phyloP scores from a whole-genome alignment of 1,139 yeast species.

The Yamadazyma buinensis region DNA sequence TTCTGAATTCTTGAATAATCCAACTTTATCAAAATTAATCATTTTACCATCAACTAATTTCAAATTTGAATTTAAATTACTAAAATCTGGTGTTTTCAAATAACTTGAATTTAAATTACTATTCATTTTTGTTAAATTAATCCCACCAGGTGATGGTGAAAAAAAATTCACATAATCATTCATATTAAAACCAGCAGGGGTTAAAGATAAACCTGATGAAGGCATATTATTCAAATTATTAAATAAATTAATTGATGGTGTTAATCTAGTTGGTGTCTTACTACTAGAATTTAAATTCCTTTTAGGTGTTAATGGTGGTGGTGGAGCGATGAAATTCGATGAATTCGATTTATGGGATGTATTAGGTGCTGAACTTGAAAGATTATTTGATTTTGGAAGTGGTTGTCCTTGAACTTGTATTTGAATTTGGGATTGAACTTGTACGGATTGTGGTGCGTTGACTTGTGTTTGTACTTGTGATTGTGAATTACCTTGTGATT shows the following conservation, averaged over 20 bases:
- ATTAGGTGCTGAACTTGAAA: constrained; percentile 15
- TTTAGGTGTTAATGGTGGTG: constrained; percentile 47
- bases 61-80: constrained; percentile 17
- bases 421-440: too few species aligned
- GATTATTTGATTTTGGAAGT: neutral
- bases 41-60: constrained; percentile 41
- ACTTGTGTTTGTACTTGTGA: too few species aligned
- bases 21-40: constrained; percentile 42
- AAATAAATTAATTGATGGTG: constrained; percentile 39
- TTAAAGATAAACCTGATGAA: constrained; percentile 41
- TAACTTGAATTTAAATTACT: constrained; percentile 20
- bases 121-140: constrained; percentile 15
- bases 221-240: constrained; percentile 27
- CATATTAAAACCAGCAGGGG: constrained; percentile 77
- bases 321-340: constrained; percentile 34
- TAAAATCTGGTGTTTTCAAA: constrained; percentile 43
- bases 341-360: constrained; percentile 16
- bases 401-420: too few species aligned
- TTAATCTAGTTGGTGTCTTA: constrained; percentile 41
- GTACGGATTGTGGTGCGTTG: too few species aligned
- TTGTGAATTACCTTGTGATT: neutral
- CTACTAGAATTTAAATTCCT: constrained; percentile 26
- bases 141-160: constrained; percentile 65
- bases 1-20: constrained; percentile 16
- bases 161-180: constrained; percentile 77